Evolutionary conservation across 305 asterid genomes (phyloP), one percentile per base, ranked within the genome.

Genomic region (Fraxinus latifolia): DNA sequence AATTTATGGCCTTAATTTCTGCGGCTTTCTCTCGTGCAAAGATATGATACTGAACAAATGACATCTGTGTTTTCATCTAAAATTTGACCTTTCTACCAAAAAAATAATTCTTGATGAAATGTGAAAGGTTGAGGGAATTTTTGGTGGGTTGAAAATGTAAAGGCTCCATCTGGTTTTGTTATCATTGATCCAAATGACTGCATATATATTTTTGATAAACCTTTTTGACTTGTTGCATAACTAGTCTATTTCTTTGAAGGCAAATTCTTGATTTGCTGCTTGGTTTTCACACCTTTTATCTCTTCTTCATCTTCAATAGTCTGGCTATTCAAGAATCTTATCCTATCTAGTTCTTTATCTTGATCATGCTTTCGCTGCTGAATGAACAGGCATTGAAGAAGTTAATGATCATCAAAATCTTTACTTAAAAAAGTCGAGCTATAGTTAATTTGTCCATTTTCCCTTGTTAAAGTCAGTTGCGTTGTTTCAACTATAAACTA

Each of bases 281-380:
- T 27, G 8, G 9, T 62, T 80, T 80, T 37, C 74, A 34, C 77
- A 80, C 84, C 77, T 65, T 33, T 31, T 67, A 21, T 1, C 11
- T 25, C 15, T 65, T 0, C 5, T 21, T 7, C 42, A 15, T 53
- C 62, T 53, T 53, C 62, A 53, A n/a, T 53, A n/a, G 19, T 53
- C 62, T 53, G 23, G 23, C 23, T 53, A n/a, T n/a, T 53, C 62
- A n/a, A 53, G 62, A 6, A 8, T n/a, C 79, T 58, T 33, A 53
- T 2, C 39, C 58, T 62, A 23, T 55, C 9, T 17, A 27, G 55
- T 44, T 4, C n/a, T 62, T 73, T 55, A 67, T 80, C 70, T 76
- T 80, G 72, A 76, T 81, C 83, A 81, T 78, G 82, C 53, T 42
- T 80, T 58, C n/a, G 58, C 32, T 80, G 47, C 55, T 84, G 31